A percentile compares a stretch with the other conserved stretches of the same genome.
Conservation (phyloP, 2,329 filamentous ascomycete species). For the Endocalyx cinctus region DNA sequence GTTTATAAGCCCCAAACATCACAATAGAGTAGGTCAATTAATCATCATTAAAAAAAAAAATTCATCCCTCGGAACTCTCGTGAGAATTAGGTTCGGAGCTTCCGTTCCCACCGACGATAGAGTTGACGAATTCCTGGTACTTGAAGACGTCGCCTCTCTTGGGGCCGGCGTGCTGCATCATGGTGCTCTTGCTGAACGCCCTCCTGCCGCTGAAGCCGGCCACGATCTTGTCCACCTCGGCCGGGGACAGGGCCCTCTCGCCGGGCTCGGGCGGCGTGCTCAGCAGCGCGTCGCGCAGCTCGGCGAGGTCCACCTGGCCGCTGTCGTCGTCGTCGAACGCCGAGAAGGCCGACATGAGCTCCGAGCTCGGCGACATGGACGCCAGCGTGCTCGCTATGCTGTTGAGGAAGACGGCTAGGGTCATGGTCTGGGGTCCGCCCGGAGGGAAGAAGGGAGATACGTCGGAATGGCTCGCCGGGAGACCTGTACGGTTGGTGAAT, state of each 20-base stretch:
- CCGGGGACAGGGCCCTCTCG: slow-evolving; percentile 57
- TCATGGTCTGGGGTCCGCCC: slow-evolving; percentile 66
- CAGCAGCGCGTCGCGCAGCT: slow-evolving; percentile 77
- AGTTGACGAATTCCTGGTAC: slow-evolving; percentile 87
- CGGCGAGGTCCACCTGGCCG: slow-evolving; percentile 80
- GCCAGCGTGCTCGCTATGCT: slow-evolving; percentile 71
- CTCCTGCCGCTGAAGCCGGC: slow-evolving; percentile 78
- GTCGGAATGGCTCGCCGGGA: slow-evolving; percentile 66
- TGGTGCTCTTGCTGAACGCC: slow-evolving; percentile 65
- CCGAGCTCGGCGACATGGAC: slow-evolving; percentile 69
- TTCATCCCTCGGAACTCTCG: slow-evolving; percentile 31
- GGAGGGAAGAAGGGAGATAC: slow-evolving; percentile 81
- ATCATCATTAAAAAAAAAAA: too few species aligned
- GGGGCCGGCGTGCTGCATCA: slow-evolving; percentile 30
- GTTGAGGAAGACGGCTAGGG: slow-evolving; percentile 81
- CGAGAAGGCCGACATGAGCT: slow-evolving; percentile 84
- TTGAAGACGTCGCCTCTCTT: slow-evolving; percentile 84
- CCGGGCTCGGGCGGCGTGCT: slow-evolving; percentile 76
- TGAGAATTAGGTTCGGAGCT: slow-evolving; percentile 17
- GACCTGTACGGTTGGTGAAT: slow-evolving; percentile 45
- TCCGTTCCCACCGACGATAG: slow-evolving; percentile 52
- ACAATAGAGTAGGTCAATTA: too few species aligned
- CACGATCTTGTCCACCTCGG: slow-evolving; percentile 83
- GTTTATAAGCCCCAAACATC: too few species aligned
- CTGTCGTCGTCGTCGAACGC: slow-evolving; percentile 96